Base-by-base conservation (phyloP, 768 basidiomycete species). In the Mycena capillaripes region DNA sequence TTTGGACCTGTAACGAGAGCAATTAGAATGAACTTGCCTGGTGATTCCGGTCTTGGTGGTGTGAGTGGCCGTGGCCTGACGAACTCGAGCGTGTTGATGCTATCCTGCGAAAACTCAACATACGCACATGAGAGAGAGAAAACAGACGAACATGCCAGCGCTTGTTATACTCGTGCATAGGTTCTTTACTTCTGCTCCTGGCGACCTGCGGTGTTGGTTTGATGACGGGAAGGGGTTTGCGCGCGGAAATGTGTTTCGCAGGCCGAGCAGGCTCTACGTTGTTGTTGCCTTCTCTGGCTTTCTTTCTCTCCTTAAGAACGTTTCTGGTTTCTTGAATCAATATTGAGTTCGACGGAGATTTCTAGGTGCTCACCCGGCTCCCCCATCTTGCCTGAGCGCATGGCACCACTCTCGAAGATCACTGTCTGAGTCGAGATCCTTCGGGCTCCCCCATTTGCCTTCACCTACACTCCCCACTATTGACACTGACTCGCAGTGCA, bases 361-460 rank as follows among this genome's bases (percentile, higher is more conserved):
- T 7, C 69, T 66, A 16, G 42, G 52, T 40, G 84, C 89, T 80
- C 78, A 92, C 92, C 91, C 91, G 72, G 84, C 89, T 53, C 91
- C 90, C 40, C 90, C 91, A 42, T 86, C 84, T 53, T 85, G 79
- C 63, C 84, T 86, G 57, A 93, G 79, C n/a, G 90, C 91, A 10
- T 85, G 76, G 21, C 85, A 81, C 93, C 92, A 94, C 58, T 82
- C 79, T 5, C 75, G 75, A 27, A 94, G 75, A 32, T 86, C 82
- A 7, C 68, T 57, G 50, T 88, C 76, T 3, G 74, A 77, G 25
- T 88, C 85, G 5, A 93, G 75, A 3, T 85, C 81, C 64, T 81
- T 80, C 3, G 92, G 92, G 32, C 79, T 81, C 1, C 90, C 91
- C 75, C 89, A 91, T 38, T 79, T 77, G 4, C 83, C 81, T 76